Conservation (phyloP, 2,329 filamentous ascomycete species). For the Arthrobotrys conoides region DNA sequence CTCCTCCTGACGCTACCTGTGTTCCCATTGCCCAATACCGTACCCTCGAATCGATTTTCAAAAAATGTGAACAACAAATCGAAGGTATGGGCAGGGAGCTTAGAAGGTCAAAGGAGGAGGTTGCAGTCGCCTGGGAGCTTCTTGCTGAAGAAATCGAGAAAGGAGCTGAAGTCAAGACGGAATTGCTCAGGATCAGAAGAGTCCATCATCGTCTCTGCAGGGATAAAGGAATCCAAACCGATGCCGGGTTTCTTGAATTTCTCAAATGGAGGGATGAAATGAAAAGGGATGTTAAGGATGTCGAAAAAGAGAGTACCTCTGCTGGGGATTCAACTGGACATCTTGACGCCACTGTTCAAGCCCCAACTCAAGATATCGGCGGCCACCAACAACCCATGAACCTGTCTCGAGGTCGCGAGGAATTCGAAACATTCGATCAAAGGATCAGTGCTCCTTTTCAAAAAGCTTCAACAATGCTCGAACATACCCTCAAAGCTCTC, state of each 20-base stretch:
- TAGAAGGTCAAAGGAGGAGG: not conserved
- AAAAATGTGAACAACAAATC: not conserved
- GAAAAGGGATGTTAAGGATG: not conserved
- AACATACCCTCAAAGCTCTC: constrained; percentile 5
- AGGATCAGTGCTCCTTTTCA: not conserved
- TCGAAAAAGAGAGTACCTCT: not conserved
- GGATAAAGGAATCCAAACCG: not conserved
- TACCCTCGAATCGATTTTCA: not conserved
- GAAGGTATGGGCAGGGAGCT: not conserved
- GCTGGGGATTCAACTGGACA: not conserved
- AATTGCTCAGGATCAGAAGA: not conserved
- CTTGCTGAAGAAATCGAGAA: not conserved
- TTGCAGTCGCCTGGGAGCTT: not conserved
- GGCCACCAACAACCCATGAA: too few relatives aligned
- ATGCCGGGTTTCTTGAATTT: not conserved
- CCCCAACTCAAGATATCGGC: too few relatives aligned
- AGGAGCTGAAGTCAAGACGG: not conserved
- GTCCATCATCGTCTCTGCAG: not conserved
- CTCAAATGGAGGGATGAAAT: not conserved
- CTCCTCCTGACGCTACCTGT: not conserved
- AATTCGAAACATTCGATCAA: not conserved
- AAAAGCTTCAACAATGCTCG: not conserved
- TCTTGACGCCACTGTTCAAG: too few relatives aligned
- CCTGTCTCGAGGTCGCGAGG: not conserved
- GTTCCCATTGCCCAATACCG: not conserved